Evolutionary conservation across 192 early-diverging fungal species (phyloP).

Genomic region (Umbelopsis sp.): DNA sequence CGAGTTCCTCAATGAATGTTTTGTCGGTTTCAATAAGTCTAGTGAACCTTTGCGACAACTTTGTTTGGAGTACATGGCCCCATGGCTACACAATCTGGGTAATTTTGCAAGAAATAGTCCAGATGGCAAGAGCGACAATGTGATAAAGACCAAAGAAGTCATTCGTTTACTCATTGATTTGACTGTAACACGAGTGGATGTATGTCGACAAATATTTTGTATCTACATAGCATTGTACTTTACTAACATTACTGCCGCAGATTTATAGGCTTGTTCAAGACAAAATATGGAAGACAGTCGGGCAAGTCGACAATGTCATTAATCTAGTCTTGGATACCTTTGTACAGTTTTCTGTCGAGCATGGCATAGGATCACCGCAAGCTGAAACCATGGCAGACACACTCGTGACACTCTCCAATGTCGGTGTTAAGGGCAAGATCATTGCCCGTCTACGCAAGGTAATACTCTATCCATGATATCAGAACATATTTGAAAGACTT

Average conservation of each 20-base stretch:
- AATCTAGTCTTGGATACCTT: slow-evolving; percentile 79
- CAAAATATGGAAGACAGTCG: slow-evolving; percentile 82
- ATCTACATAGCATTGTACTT: slow-evolving; percentile 53
- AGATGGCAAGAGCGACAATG: slow-evolving; percentile 53
- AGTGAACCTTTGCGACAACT: slow-evolving; percentile 69
- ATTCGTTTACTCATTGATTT: slow-evolving; percentile 78
- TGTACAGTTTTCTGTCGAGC: slow-evolving; percentile 74
- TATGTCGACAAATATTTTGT: slow-evolving; percentile 27
- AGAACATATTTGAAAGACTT: slow-evolving; percentile 32
- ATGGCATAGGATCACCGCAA: slow-evolving; percentile 73
- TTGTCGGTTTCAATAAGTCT: slow-evolving; percentile 78
- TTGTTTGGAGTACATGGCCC: slow-evolving; percentile 85
- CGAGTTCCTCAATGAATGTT: slow-evolving; percentile 84
- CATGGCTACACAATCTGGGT: slow-evolving; percentile 83
- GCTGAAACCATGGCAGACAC: slow-evolving; percentile 87
- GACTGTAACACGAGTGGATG: slow-evolving; percentile 69
- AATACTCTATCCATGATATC: background rate
- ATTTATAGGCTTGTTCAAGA: slow-evolving; percentile 84
- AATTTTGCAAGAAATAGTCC: slow-evolving; percentile 48
- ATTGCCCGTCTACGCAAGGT: slow-evolving; percentile 76
- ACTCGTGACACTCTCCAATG: slow-evolving; percentile 75
- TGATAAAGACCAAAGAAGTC: slow-evolving; percentile 69
- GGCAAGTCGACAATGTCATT: slow-evolving; percentile 74
- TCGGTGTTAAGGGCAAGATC: slow-evolving; percentile 79
- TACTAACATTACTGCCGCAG: slow-evolving; percentile 24